Conservation (phyloP, 2,329 filamentous ascomycete species). For the Daldinia sp. region DNA sequence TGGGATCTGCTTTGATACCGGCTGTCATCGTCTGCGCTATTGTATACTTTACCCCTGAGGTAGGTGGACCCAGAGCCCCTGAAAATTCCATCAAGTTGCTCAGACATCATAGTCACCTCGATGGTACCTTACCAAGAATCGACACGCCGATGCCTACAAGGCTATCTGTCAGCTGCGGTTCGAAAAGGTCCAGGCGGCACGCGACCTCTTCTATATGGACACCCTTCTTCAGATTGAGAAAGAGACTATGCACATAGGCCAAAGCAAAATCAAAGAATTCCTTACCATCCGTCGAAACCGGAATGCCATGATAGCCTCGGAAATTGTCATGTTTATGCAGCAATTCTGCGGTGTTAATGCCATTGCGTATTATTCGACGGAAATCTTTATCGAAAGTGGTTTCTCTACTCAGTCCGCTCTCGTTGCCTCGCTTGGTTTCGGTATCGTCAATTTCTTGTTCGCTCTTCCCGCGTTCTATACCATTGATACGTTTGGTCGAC, state of each 20-base stretch:
- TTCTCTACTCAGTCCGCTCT: constrained; percentile 66
- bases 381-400: constrained; percentile 69
- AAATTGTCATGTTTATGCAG: constrained; percentile 77
- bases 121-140: constrained; percentile 61
- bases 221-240: constrained; percentile 69
- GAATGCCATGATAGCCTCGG: constrained; percentile 69
- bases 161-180: constrained; percentile 62
- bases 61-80: constrained; percentile 46
- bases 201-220: constrained; percentile 69
- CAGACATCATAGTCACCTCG: constrained; percentile 46
- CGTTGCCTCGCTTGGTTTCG: constrained; percentile 71
- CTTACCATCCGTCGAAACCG: constrained; percentile 72
- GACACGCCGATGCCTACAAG: constrained; percentile 61
- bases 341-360: constrained; percentile 66
- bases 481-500: constrained; percentile 75
- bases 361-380: constrained; percentile 64
- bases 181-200: constrained; percentile 65
- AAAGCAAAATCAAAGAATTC: constrained; percentile 66
- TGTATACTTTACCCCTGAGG: constrained; percentile 59
- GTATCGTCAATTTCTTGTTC: constrained; percentile 74
- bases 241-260: constrained; percentile 61
- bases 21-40: constrained; percentile 67
- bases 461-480: constrained; percentile 73
- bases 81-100: constrained; percentile 13
- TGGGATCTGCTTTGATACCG: constrained; percentile 74